A percentile compares a stretch with the other conserved stretches of the same genome.
These are phyloP conservation scores for Daldinia bambusicola DNA, from an alignment of 495 filamentous ascomycete genomes.

Conservation along the genomic window DNA sequence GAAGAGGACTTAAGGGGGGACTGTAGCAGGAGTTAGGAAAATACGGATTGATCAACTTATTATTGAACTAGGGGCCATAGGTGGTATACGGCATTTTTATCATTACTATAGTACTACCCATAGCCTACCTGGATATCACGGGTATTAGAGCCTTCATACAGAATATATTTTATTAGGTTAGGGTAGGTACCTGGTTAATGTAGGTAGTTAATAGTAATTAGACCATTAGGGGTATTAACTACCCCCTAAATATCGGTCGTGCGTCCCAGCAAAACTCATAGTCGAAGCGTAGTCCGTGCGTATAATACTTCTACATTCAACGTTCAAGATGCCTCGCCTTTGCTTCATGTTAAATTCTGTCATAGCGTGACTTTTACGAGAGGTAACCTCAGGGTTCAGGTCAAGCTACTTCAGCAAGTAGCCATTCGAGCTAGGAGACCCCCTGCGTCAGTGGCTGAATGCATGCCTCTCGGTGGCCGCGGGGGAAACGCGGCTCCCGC, in stretches of 20 bases:
- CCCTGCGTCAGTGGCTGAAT: neutral
- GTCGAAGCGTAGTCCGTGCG: neutral
- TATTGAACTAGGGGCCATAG: neutral
- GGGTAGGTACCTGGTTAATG: no score
- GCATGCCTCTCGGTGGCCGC: neutral
- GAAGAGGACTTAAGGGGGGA: constrained; percentile 4
- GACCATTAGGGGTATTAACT: neutral
- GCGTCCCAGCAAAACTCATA: neutral
- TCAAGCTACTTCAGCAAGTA: neutral
- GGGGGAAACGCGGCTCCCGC: neutral
- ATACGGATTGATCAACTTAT: neutral
- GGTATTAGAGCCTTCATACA: neutral
- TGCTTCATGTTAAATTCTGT: neutral
- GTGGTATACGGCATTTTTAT: no score
- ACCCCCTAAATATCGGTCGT: neutral
- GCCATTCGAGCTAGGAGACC: neutral
- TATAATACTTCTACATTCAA: neutral
- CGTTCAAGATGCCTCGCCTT: neutral
- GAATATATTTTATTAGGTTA: neutral
- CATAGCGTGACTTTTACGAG: neutral
- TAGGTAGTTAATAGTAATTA: no score
- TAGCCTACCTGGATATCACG: no score
- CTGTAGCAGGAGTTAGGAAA: neutral
- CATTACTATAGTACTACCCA: no score
- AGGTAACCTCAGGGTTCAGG: neutral